Evolutionary conservation across 495 filamentous ascomycete species (phyloP), one percentile per base, ranked within the genome.

Genomic region (Sporormia fimetaria): DNA sequence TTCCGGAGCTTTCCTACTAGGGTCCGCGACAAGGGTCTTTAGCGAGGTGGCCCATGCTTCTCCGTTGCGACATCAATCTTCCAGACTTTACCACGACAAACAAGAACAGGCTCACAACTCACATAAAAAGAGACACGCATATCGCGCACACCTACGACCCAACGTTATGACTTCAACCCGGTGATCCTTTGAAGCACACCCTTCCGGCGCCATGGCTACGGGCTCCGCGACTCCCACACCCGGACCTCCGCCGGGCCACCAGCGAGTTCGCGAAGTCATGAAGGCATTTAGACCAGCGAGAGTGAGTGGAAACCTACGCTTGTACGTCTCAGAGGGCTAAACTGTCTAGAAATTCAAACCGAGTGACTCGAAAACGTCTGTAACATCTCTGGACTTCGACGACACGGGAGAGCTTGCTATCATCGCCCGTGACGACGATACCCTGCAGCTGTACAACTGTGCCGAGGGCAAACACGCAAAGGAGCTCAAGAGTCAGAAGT

Each of bases 361-460:
- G 58, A 67, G 49, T 63, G 66, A 56, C 57, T 67, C 38, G 49
- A 68, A 22, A 63, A 75, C 51, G 40, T 70, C 35, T 55, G 71
- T 66, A 33, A 81, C 77, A 1, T 95, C 87, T 3, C 74, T 99
- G 51, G 87, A 96, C 64, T 96, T 94, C 54, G 87, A 96, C 62
- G 87, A 95, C 65, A 78, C 79, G 17, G 90, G 90, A 54, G 86
- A 94, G 49, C 81, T 83, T 26, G 68, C 87, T 27, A 83, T 96
- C 56, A 78, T 87, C 0, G 80, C 83, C 6, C 83, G 85, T 36
- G 80, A 78, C 57, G 92, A 96, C 56, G 87, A 95, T 49, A 90
- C 83, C 1, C 83, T 99, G 45, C 87, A 96, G 54, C 71, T 96
- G 21, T 99, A 87, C 64, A 90, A 85, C 51, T 79, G 88, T 47